Evolutionary conservation across 768 basidiomycete species (phyloP).

Genomic region (Termitomyces eurrhizus): DNA sequence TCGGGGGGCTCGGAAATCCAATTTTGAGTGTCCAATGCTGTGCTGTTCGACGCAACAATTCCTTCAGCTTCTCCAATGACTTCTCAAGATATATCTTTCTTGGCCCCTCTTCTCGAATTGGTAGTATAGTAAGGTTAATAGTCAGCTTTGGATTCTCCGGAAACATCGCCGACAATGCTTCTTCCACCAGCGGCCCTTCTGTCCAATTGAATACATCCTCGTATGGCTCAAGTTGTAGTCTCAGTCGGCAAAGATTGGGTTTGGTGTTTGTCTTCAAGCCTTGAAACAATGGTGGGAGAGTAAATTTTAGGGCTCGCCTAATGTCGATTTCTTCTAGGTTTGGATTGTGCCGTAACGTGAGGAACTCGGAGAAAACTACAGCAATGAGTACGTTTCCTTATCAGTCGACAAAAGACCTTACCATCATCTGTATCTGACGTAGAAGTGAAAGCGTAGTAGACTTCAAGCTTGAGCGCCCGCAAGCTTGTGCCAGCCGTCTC

Average conservation of each 20-base stretch:
- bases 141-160: background rate
- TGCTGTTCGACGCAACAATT: background rate
- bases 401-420: too few species aligned
- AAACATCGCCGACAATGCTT: background rate
- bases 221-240: too few species aligned
- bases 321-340: slow-evolving; percentile 1
- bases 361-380: background rate
- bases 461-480: too few species aligned
- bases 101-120: background rate
- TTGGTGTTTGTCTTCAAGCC: background rate
- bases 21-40: background rate
- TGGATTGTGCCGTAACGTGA: background rate
- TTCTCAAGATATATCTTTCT: background rate
- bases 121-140: background rate
- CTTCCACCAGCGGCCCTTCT: too few species aligned
- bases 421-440: background rate
- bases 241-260: background rate
- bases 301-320: background rate
- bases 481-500: background rate
- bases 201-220: too few species aligned
- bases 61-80: background rate
- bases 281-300: background rate
- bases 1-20: background rate
- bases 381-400: background rate
- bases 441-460: background rate